Percentiles rank a stretch among this genome's conserved stretches.
Evolutionary conservation across 2,329 filamentous ascomycete species (phyloP).

Genomic region (Aspergillus puulaauensis): DNA sequence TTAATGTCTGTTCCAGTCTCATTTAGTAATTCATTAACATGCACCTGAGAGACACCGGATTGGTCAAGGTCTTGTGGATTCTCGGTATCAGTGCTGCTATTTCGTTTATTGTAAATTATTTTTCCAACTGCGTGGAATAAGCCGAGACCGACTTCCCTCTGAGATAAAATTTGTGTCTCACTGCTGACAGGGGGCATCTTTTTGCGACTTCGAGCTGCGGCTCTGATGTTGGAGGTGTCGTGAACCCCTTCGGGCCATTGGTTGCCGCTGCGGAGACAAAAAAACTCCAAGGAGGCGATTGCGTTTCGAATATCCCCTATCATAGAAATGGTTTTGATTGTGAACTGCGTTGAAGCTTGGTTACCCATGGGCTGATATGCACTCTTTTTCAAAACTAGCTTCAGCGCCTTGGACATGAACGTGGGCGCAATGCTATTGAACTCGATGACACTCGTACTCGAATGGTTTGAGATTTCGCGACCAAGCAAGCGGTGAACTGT

Average conservation of each 20-base stretch:
- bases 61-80: conserved; percentile 52
- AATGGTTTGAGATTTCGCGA: conserved; percentile 79
- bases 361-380: conserved; percentile 72
- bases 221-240: conserved; percentile 63
- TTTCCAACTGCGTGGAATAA: conserved; percentile 97
- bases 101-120: conserved; percentile 92
- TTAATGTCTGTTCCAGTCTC: conserved; percentile 90
- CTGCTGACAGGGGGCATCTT: conserved; percentile 64
- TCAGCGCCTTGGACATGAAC: conserved; percentile 78
- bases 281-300: conserved; percentile 87
- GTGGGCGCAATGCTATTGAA: conserved; percentile 93
- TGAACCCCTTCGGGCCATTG: conserved; percentile 69
- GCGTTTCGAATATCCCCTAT: conserved; percentile 91
- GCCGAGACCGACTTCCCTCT: conserved; percentile 83
- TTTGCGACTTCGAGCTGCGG: conserved; percentile 46
- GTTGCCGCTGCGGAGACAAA: conserved; percentile 78
- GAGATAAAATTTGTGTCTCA: conserved; percentile 76
- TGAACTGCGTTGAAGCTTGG: conserved; percentile 72
- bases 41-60: conserved; percentile 64
- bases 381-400: conserved; percentile 80
- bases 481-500: conserved; percentile 89
- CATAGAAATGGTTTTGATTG: conserved; percentile 77
- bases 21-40: conserved; percentile 76
- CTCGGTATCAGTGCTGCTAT: conserved; percentile 48
- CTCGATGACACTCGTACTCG: conserved; percentile 75